Conservation (phyloP, 768 basidiomycete species). For the Tricholoma furcatifolium region DNA sequence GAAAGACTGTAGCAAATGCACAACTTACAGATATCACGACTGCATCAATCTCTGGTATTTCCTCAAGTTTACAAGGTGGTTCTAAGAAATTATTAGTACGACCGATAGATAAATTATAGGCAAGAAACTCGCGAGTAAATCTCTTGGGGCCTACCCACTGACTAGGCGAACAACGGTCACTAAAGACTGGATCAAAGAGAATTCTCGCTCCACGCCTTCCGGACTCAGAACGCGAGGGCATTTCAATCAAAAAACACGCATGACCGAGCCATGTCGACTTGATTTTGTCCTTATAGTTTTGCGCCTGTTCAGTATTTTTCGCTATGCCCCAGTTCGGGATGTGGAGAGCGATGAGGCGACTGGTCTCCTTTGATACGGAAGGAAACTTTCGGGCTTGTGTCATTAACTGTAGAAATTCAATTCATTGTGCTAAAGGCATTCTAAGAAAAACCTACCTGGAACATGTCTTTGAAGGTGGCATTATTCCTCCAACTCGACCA, state of each 20-base stretch:
- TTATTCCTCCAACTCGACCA: constrained; percentile 25
- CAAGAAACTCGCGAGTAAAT: constrained; percentile 39
- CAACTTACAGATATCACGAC: constrained; percentile 55
- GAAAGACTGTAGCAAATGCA: background rate
- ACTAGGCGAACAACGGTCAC: constrained; percentile 49
- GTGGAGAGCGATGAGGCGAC: constrained; percentile 28
- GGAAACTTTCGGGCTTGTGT: constrained; percentile 4
- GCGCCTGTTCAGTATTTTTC: constrained; percentile 9
- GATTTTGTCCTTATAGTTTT: constrained; percentile 33
- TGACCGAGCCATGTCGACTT: constrained; percentile 58
- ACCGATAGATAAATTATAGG: background rate
- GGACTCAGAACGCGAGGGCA: constrained; percentile 32
- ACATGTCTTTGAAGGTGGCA: constrained; percentile 11
- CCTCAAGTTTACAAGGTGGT: constrained; percentile 48
- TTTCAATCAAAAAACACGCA: constrained; percentile 52
- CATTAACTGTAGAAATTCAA: background rate
- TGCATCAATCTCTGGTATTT: constrained; percentile 62
- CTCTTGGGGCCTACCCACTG: constrained; percentile 46
- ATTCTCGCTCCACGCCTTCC: constrained; percentile 42
- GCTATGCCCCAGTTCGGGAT: constrained; percentile 37
- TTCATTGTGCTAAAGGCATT: background rate
- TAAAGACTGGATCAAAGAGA: constrained; percentile 54
- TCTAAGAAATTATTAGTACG: constrained; percentile 23
- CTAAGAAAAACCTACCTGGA: constrained; percentile 9
- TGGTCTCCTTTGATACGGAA: constrained; percentile 11